Base-by-base conservation (phyloP, 257 asterid genomes). In the Nicotiana otophora region DNA sequence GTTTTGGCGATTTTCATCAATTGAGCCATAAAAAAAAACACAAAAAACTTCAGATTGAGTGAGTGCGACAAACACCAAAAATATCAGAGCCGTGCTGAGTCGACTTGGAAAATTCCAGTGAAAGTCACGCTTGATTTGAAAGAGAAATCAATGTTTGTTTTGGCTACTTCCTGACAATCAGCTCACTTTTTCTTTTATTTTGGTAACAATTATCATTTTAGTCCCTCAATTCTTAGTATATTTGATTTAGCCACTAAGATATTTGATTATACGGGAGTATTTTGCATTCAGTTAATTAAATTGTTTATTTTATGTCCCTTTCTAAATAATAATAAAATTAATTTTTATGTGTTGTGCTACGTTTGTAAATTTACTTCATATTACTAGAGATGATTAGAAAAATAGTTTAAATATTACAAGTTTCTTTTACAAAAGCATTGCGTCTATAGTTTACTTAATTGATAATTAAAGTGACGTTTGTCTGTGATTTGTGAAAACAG, bases 1-100 rank as follows among this genome's bases (percentile, higher is more conserved):
- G 62, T n/a, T 62, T 83, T 78, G 34, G 84, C 85, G 61, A 61
- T 79, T 36, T 85, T 85, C 91, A 85, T 83, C 86, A 82, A 79
- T 62, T 82, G 84, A 14, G 70, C 39, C 67, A 57, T 68, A 19
- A 36, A 48, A 36, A 31, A 63, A 17, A 53, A 30, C 31, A 72
- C 34, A 12, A 70, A 36, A 66, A 2, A 3, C 0, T 46, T 28
- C 4, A 63, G 69, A 20, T 70, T 42, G 78, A 72, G 33, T n/a
- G n/a, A 69, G 60, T 12, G 31, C 46, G 61, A 72, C 78, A 46
- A 72, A 46, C 15, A 46, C 61, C 36, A 23, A 72, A 72, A 72
- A 46, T 72, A 72, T 72, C 61, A 72, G 61, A 72, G 77, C 19
- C 55, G 78, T 66, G 64, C 57, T 51, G 55, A 70, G 78, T 39